Evolutionary conservation across 192 early-diverging fungal genomes (phyloP).

Genomic region (Backusella mclennaniae): DNA sequence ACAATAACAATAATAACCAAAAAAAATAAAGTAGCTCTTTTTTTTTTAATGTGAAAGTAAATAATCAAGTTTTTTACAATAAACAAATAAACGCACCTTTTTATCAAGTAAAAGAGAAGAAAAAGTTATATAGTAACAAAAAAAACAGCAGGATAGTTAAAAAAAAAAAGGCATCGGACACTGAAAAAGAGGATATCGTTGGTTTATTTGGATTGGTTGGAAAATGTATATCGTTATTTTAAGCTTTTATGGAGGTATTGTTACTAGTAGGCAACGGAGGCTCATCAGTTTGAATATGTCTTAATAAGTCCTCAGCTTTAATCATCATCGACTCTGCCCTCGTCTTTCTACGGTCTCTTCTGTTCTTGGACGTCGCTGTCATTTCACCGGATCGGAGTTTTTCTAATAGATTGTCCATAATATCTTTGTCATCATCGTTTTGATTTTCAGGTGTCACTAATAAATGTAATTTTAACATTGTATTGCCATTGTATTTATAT

Average conservation of each 20-base stretch:
- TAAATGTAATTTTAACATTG: constrained; percentile 2
- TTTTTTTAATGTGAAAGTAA: not conserved
- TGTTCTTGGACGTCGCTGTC: constrained; percentile 36
- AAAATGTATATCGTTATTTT: not conserved
- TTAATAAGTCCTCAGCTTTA: constrained; percentile 42
- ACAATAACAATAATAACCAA: not conserved
- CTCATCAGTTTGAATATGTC: constrained; percentile 41
- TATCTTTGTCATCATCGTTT: constrained; percentile 61
- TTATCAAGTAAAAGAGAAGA: not conserved
- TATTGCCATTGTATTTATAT: not conserved
- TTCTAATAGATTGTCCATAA: constrained; percentile 76
- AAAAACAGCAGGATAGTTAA: not conserved
- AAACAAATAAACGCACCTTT: constrained; percentile 5
- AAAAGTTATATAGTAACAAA: not conserved
- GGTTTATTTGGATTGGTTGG: not conserved
- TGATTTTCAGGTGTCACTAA: constrained; percentile 35
- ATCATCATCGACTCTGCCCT: constrained; percentile 34
- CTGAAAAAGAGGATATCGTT: constrained; percentile 8
- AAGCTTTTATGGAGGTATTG: not conserved
- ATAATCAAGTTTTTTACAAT: not conserved
- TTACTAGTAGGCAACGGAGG: constrained; percentile 2
- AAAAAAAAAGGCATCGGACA: not conserved
- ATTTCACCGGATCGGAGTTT: constrained; percentile 66
- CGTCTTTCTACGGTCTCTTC: constrained; percentile 28
- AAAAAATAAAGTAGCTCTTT: not conserved